Percentiles rank a stretch among this genome's conserved stretches.
Evolutionary conservation across 352 stramenopile genomes (phyloP).

Genomic region (Globisporangium canariense): DNA sequence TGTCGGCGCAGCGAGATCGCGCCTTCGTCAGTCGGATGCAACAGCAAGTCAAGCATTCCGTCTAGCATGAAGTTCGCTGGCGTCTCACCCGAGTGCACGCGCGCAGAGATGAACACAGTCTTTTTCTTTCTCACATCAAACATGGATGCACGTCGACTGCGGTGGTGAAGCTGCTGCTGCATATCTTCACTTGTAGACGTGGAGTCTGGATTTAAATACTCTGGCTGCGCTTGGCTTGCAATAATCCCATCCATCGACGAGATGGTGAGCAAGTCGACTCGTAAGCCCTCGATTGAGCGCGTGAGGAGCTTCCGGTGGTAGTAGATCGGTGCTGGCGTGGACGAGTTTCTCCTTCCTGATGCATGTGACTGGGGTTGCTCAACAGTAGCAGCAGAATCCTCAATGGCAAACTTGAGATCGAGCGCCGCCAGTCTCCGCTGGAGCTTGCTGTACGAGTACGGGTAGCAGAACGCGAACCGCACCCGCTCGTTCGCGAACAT

Average conservation of each 20-base stretch:
- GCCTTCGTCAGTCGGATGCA: constrained; percentile 46
- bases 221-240: background rate
- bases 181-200: background rate
- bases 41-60: constrained; percentile 48
- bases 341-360: background rate
- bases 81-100: constrained; percentile 84
- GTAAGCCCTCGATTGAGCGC: constrained; percentile 46
- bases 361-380: background rate
- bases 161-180: no score
- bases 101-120: constrained; percentile 56
- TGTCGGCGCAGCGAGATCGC: constrained; percentile 39
- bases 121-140: constrained; percentile 32
- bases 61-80: constrained; percentile 69
- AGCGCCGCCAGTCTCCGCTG: constrained; percentile 46
- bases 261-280: constrained; percentile 72
- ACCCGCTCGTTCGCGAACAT: constrained; percentile 38
- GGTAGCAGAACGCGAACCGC: constrained; percentile 71
- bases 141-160: background rate
- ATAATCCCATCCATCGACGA: constrained; percentile 25
- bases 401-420: constrained; percentile 21
- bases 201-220: background rate
- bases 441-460: constrained; percentile 59
- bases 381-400: no score
- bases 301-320: constrained; percentile 77
- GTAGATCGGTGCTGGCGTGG: constrained; percentile 34